These are phyloP conservation scores for Porcisia hertigi DNA, from an alignment of 208 protist genomes.

Conservation along the genomic window DNA sequence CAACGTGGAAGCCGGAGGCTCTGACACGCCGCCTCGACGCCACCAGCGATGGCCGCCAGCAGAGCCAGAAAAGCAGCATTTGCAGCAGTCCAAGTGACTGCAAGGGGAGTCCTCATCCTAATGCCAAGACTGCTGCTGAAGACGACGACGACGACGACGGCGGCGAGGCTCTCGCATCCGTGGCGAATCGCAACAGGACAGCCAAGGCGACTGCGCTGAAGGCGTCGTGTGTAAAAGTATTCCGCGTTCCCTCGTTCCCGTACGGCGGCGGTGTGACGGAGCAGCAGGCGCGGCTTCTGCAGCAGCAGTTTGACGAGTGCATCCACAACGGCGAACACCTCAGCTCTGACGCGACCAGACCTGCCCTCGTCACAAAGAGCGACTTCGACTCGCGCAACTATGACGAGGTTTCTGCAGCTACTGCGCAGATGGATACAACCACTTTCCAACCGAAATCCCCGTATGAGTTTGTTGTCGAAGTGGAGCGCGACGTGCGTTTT, in stretches of 20 bases:
- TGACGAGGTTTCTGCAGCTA: slow-evolving; percentile 41
- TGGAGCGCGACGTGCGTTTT: slow-evolving; percentile 76
- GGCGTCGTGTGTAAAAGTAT: slow-evolving; percentile 34
- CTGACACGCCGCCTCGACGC: slow-evolving; percentile 37
- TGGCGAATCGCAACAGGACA: slow-evolving; percentile 27
- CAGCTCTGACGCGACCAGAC: slow-evolving; percentile 29
- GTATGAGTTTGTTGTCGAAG: slow-evolving; percentile 89
- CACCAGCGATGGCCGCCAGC: not conserved
- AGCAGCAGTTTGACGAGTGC: slow-evolving; percentile 49
- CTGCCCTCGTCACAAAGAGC: slow-evolving; percentile 46
- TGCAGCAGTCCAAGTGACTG: slow-evolving; percentile 22
- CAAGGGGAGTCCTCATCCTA: not conserved
- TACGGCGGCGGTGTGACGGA: slow-evolving; percentile 87
- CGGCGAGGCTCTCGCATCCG: slow-evolving; percentile 22
- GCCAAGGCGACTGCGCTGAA: slow-evolving; percentile 4
- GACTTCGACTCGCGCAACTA: slow-evolving; percentile 44
- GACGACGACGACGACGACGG: slow-evolving; percentile 34
- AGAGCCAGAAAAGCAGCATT: slow-evolving; percentile 10
- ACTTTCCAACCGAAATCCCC: slow-evolving; percentile 64
- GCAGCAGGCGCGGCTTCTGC: slow-evolving; percentile 52
- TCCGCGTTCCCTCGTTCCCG: slow-evolving; percentile 82
- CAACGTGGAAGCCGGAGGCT: slow-evolving; percentile 78
- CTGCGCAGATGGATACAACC: slow-evolving; percentile 28
- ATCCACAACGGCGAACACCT: slow-evolving; percentile 39
- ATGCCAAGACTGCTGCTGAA: not conserved